Evolutionary conservation across 1,284 basidiomycete genomes (phyloP).

Genomic region (Austroboletus novae-zelandiae): DNA sequence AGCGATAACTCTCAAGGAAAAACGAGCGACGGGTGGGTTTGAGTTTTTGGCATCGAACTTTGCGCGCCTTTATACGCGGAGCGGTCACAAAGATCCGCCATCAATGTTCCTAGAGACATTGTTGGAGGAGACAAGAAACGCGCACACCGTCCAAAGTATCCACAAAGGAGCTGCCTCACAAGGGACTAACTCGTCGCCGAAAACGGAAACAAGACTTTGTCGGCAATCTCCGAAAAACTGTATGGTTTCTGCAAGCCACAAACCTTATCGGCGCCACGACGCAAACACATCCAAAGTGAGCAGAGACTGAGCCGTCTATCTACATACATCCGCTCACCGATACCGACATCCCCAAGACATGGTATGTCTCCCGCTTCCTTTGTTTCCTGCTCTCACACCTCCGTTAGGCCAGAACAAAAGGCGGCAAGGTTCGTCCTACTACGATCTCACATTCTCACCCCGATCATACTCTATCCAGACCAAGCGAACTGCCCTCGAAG

Average conservation of each 20-base stretch:
- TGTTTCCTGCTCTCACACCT: conserved; percentile 12
- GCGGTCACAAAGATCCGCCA: too few species aligned
- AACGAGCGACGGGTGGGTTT: background rate
- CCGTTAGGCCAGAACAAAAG: conserved; percentile 48
- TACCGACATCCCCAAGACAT: conserved; percentile 58
- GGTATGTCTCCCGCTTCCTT: conserved; percentile 42
- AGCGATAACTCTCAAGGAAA: conserved; percentile 19
- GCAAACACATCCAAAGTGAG: conserved; percentile 29
- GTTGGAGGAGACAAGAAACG: too few species aligned
- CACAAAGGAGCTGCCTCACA: background rate
- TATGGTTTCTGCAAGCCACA: conserved; percentile 35
- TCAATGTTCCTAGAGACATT: too few species aligned
- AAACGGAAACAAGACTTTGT: background rate
- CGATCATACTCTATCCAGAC: conserved; percentile 42
- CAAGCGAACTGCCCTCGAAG: conserved; percentile 93
- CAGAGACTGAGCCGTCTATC: too few species aligned
- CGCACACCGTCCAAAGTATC: too few species aligned
- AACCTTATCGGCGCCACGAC: conserved; percentile 35
- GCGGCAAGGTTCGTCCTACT: conserved; percentile 14
- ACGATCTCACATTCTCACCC: conserved; percentile 22
- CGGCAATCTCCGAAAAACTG: conserved; percentile 31
- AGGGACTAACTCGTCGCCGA: background rate
- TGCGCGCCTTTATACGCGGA: too few species aligned
- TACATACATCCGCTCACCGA: conserved; percentile 36
- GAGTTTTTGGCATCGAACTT: too few species aligned